Conservation (phyloP, 2,329 filamentous ascomycete genomes). For the Teratosphaeria pseudoeucalypti region DNA sequence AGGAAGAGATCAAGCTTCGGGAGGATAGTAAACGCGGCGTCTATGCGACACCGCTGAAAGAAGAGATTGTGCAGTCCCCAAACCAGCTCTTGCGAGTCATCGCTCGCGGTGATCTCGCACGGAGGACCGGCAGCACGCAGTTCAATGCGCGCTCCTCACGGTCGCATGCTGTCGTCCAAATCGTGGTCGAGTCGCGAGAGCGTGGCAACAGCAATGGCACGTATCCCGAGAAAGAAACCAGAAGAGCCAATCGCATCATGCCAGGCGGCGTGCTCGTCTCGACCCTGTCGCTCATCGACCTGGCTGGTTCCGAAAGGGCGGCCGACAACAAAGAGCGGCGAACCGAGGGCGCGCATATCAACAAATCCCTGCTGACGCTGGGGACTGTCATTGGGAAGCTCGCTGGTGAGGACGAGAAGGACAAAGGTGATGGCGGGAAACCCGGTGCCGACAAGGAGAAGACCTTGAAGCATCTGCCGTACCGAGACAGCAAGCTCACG, state of each 20-base stretch:
- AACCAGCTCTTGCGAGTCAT: constrained; percentile 93
- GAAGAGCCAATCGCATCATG: constrained; percentile 49
- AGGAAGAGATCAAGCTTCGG: constrained; percentile 93
- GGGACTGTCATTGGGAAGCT: constrained; percentile 90
- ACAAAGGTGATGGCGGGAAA: constrained; percentile 52
- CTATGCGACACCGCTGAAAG: constrained; percentile 89
- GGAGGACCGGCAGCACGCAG: constrained; percentile 86
- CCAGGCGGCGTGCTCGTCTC: constrained; percentile 92
- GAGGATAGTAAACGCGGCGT: constrained; percentile 95
- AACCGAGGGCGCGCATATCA: constrained; percentile 94
- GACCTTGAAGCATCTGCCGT: constrained; percentile 72
- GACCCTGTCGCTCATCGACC: constrained; percentile 87
- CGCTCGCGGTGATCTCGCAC: constrained; percentile 80
- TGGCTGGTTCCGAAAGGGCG: constrained; percentile 91
- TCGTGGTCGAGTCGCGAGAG: constrained; percentile 93
- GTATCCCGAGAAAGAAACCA: constrained; percentile 46
- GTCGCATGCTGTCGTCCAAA: constrained; percentile 96
- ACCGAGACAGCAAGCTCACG: constrained; percentile 95
- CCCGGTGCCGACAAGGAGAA: constrained; percentile 54
- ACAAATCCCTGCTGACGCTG: constrained; percentile 90
- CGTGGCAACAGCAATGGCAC: constrained; percentile 43
- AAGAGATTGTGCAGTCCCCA: constrained; percentile 96
- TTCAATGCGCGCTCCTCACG: constrained; percentile 95
- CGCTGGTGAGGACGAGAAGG: constrained; percentile 83
- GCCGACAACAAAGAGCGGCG: constrained; percentile 90